Evolutionary conservation across 139 green algal species (phyloP), one percentile per base, ranked within the genome.

Genomic region (Coelastrella sp.): DNA sequence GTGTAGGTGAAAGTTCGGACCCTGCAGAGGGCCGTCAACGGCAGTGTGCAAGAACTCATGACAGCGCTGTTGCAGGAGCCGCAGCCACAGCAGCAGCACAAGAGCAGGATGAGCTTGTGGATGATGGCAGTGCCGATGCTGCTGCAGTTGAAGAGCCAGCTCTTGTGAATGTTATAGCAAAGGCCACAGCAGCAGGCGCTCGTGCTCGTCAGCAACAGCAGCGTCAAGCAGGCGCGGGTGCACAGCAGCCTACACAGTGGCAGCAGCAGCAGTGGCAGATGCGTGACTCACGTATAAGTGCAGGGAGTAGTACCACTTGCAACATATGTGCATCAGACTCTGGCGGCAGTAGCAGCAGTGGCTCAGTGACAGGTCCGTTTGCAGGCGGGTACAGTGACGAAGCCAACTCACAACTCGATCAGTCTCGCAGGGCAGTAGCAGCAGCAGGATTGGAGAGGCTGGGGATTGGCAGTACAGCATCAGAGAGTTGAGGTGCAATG

Each of bases 321-420:
- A 81, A 81, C 73, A 81, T 81, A 25, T 67, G 73, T 67, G 73
- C 50, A 25, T 81, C 73, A 27, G 73, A 81, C 4, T 51, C 53
- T 23, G 40, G 21, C 2, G 40, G 21, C 27, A 60, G 59, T 50
- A 68, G 35, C 32, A 48, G 34, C n/a, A 37, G 38, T 32, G 73
- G n/a, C 5, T 51, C 32, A 2, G 73, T 81, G 19, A 81, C 73
- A 48, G 73, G 73, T 5, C 73, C 73, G 0, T 81, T 68, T 67
- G 73, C 73, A 2, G 73, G 73, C 11, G 32, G 48, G 27, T n/a
- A 45, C 71, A 15, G 48, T 23, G 53, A 64, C 30, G 53, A 64
- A 50, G 32, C 9, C 32, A 48, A 50, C 30, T 57, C 9, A 25
- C 21, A 34, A 41, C 32, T 41, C 11, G 41, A 19, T 25, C 27